Percentiles rank a stretch among this genome's conserved stretches.
Evolutionary conservation across 768 basidiomycete genomes (phyloP).

Genomic region (Russula virescens): DNA sequence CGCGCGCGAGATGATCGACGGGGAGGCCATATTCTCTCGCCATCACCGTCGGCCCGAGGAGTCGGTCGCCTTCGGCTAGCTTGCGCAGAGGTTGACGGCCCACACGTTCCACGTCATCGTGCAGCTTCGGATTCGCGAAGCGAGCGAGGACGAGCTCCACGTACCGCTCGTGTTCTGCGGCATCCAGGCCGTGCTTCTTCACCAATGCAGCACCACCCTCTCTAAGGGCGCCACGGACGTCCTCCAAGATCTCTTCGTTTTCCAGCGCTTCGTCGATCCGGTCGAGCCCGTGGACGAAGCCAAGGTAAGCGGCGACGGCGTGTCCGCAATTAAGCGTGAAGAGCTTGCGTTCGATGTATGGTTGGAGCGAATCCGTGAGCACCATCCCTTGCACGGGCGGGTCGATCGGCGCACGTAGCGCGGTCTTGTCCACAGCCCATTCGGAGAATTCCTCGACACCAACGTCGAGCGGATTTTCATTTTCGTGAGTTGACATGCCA

Average conservation of each 20-base stretch:
- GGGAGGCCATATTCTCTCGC: conserved; percentile 32
- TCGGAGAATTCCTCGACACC: conserved; percentile 40
- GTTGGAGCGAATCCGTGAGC: conserved; percentile 31
- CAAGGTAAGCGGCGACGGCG: conserved; percentile 37
- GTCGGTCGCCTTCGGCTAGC: conserved; percentile 33
- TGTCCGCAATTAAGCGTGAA: conserved; percentile 41
- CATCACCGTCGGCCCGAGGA: conserved; percentile 35
- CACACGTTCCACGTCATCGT: conserved; percentile 36
- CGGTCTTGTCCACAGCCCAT: conserved; percentile 35
- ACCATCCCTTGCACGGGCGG: conserved; percentile 31
- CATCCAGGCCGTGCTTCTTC: conserved; percentile 29
- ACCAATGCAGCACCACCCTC: conserved; percentile 37
- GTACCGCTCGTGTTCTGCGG: conserved; percentile 29
- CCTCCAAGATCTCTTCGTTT: conserved; percentile 29
- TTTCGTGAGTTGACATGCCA: conserved; percentile 10
- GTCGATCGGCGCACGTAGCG: conserved; percentile 28
- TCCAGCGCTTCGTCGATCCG: conserved; percentile 33
- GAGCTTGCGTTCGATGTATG: conserved; percentile 40
- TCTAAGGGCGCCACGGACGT: conserved; percentile 32
- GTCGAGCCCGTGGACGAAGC: conserved; percentile 29
- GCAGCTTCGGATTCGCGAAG: conserved; percentile 34
- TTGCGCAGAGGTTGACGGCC: conserved; percentile 38
- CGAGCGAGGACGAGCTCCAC: conserved; percentile 33
- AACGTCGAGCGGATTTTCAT: conserved; percentile 32
- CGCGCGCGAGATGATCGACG: conserved; percentile 31